Evolutionary conservation across 179 eudicot genomes (phyloP).

Genomic region (Heliamphora pulchella): DNA sequence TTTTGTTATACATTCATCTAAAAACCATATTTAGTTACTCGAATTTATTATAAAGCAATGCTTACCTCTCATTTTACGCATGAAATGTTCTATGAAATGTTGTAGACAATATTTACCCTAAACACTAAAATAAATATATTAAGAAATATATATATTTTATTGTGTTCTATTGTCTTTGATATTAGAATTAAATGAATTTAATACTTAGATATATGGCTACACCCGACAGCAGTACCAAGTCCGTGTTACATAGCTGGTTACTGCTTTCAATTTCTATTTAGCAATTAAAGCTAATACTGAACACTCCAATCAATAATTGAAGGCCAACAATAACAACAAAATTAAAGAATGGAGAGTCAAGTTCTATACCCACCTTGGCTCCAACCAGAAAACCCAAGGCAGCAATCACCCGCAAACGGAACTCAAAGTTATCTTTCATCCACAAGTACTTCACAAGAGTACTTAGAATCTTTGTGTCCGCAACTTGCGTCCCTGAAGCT

Average conservation of each 20-base stretch:
- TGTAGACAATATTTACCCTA: too few relatives aligned
- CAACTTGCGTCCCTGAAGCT: slow-evolving; percentile 31
- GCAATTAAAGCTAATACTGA: slow-evolving; percentile 4
- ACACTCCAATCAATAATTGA: neutral
- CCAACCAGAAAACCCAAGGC: slow-evolving; percentile 86
- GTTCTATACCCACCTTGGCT: slow-evolving; percentile 56
- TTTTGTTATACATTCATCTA: too few relatives aligned
- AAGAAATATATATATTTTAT: too few relatives aligned
- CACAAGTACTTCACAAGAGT: slow-evolving; percentile 79
- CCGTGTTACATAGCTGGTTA: neutral
- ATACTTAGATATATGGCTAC: too few relatives aligned
- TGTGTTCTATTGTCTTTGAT: too few relatives aligned
- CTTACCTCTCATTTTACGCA: too few relatives aligned
- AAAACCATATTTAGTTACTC: too few relatives aligned
- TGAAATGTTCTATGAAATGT: too few relatives aligned
- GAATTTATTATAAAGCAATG: too few relatives aligned
- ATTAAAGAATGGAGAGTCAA: neutral
- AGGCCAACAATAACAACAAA: neutral
- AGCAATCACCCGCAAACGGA: slow-evolving; percentile 68
- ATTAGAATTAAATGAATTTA: too few relatives aligned
- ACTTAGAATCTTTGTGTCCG: slow-evolving; percentile 58
- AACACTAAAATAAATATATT: too few relatives aligned
- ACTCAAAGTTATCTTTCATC: slow-evolving; percentile 82
- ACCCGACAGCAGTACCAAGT: too few relatives aligned
- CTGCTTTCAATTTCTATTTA: neutral